These are phyloP conservation scores for Clarireedia monteithiana DNA, from an alignment of 2,329 filamentous ascomycete genomes.

Conservation along the genomic window DNA sequence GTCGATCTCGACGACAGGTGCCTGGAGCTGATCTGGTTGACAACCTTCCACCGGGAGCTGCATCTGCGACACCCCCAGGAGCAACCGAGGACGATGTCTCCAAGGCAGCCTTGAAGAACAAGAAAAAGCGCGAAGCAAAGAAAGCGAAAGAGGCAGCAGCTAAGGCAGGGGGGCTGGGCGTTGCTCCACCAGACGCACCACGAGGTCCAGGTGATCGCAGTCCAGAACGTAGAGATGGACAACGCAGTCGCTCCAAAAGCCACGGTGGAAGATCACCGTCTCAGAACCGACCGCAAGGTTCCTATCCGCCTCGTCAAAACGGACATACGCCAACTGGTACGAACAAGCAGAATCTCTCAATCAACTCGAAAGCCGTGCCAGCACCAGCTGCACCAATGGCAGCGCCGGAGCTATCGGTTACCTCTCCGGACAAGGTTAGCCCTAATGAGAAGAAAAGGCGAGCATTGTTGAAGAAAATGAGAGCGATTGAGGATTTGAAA, in stretches of 20 bases:
- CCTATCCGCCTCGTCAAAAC: slow-evolving; percentile 28
- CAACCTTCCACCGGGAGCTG: slow-evolving; percentile 58
- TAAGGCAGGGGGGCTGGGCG: slow-evolving; percentile 39
- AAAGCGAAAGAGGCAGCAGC: slow-evolving; percentile 76
- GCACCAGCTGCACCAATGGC: slow-evolving; percentile 22
- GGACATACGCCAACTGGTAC: slow-evolving; percentile 4
- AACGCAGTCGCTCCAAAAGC: slow-evolving; percentile 43
- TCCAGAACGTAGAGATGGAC: slow-evolving; percentile 43
- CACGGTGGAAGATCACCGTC: slow-evolving; percentile 38
- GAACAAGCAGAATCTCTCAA: slow-evolving; percentile 29
- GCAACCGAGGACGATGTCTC: slow-evolving; percentile 62
- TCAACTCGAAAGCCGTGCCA: slow-evolving; percentile 16
- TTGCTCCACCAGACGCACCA: slow-evolving; percentile 19
- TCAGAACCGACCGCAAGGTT: slow-evolving; percentile 35
- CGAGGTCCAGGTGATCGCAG: slow-evolving; percentile 22
- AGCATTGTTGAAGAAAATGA: slow-evolving; percentile 91
- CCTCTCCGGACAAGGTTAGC: slow-evolving; percentile 45
- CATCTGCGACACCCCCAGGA: slow-evolving; percentile 52
- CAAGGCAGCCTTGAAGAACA: slow-evolving; percentile 87
- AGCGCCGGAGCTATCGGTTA: slow-evolving; percentile 42
- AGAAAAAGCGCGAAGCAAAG: slow-evolving; percentile 95
- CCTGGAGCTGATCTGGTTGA: slow-evolving; percentile 76
- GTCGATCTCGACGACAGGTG: slow-evolving; percentile 62
- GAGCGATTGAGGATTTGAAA: slow-evolving; percentile 95
- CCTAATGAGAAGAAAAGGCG: slow-evolving; percentile 93